Base-by-base conservation (phyloP, 116 monocot genomes). In the Phalaenopsis hybrid region DNA sequence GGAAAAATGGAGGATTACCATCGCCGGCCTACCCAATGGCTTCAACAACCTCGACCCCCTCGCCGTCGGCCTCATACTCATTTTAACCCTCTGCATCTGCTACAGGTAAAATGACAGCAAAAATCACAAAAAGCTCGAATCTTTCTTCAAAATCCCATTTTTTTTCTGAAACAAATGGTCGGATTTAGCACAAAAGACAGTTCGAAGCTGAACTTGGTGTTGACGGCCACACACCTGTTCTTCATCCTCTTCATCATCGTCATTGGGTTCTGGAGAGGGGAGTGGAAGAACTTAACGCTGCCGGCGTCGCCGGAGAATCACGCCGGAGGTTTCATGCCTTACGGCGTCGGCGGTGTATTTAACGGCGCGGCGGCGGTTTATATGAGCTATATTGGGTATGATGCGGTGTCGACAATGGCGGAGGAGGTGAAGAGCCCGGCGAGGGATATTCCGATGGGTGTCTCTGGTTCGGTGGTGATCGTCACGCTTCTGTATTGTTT, bases 371-470 rank as follows among this genome's bases (percentile, higher is more conserved):
- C 97, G 37, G 82, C 83, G 85, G 97, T 97, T 37, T 97, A 97
- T 79, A 61, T 94, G 13, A 97, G 97, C 83, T 97, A 97, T 83
- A 97, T 97, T 49, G 97, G 97, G 18, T 97, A 97, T 81, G 97
- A 97, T 65, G 92, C 97, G 76, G 97, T 97, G 50, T 94, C 97
- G 21, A 97, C 97, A 16, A 93, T 97, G 94, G 97, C 97, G 20
- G 97, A 97, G 87, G 97, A 94, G 89, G 94, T 97, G 37, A 81
- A 86, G 84, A 52, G 83, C 69, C 97, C 97, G 16, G 46, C 81
- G 4, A 86, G 86, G 13, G 93, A 94, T 83, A 94, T 97, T 44
- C 97, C 97, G 10, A 87, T 94, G 77, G 97, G 97, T 16, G 89
- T 97, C 18, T 88, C 91, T 44, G 97, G 97, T 13, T 94, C 94